These are phyloP conservation scores for Neurospora sp. DNA, from an alignment of 495 filamentous ascomycete genomes.

Conservation along the genomic window DNA sequence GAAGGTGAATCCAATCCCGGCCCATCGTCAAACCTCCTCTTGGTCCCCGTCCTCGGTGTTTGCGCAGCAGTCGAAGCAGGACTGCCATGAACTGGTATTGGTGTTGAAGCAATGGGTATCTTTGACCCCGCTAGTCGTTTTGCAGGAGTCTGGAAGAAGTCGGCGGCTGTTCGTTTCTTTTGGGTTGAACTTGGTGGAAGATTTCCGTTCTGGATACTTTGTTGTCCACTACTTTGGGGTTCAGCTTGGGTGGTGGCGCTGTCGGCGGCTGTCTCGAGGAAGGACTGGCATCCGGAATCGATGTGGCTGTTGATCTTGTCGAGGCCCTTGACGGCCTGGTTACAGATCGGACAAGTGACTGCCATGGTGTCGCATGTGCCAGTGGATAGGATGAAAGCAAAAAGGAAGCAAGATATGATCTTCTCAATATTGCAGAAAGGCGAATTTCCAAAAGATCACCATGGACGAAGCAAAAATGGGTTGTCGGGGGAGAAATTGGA, in stretches of 20 bases:
- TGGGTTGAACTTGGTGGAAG: slow-evolving; percentile 28
- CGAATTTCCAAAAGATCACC: background rate
- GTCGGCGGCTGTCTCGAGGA: slow-evolving; percentile 26
- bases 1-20: slow-evolving; percentile 20
- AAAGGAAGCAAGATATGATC: background rate
- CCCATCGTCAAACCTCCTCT: slow-evolving; percentile 37
- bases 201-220: slow-evolving; percentile 26
- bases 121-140: slow-evolving; percentile 34
- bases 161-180: slow-evolving; percentile 49
- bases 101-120: slow-evolving; percentile 10
- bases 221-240: slow-evolving; percentile 28
- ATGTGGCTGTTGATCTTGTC: slow-evolving; percentile 81
- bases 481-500: background rate
- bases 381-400: background rate
- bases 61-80: slow-evolving; percentile 6
- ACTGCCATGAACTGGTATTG: slow-evolving; percentile 15
- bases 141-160: slow-evolving; percentile 68
- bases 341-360: slow-evolving; percentile 83
- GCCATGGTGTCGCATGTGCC: background rate
- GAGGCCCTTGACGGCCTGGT: slow-evolving; percentile 57
- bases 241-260: slow-evolving; percentile 4
- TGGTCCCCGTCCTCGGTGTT: slow-evolving; percentile 8
- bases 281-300: slow-evolving; percentile 68
- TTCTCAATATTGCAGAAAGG: background rate
- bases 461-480: background rate